These are phyloP conservation scores for Apostasia shenzhenica DNA, from an alignment of 106 monocot species.

Conservation along the genomic window DNA sequence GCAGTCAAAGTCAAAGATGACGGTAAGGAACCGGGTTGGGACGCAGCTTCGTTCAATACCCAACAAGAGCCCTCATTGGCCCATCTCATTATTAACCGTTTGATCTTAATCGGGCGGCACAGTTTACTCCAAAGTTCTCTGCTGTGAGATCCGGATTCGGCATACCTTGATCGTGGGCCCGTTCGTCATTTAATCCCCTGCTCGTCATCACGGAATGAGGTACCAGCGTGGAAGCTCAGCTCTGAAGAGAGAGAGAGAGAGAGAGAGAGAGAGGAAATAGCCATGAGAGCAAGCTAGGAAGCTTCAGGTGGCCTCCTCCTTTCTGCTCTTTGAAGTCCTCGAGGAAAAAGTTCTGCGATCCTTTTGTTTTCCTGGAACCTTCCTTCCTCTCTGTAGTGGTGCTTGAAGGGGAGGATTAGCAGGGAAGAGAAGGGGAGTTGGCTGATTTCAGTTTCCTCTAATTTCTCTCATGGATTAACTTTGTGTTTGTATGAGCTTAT, in stretches of 20 bases:
- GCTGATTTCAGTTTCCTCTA: neutral
- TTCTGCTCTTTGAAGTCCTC: neutral
- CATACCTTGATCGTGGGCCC: too few species aligned
- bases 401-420: neutral
- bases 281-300: slow-evolving; percentile 8
- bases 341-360: neutral
- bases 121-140: too few species aligned
- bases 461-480: neutral
- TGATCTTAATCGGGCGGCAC: too few species aligned
- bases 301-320: slow-evolving; percentile 3
- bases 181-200: too few species aligned
- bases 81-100: too few species aligned
- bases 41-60: too few species aligned
- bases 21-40: too few species aligned
- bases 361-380: neutral
- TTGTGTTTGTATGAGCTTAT: neutral
- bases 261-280: neutral
- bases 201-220: too few species aligned
- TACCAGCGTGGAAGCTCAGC: neutral
- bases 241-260: neutral
- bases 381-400: neutral
- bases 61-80: too few species aligned
- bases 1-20: too few species aligned
- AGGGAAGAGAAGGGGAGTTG: neutral
- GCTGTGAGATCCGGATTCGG: too few species aligned